A percentile compares a stretch with the other conserved stretches of the same genome.
phyloP scores from a whole-genome alignment of 1,284 basidiomycete species.

The Naganishia albida region DNA sequence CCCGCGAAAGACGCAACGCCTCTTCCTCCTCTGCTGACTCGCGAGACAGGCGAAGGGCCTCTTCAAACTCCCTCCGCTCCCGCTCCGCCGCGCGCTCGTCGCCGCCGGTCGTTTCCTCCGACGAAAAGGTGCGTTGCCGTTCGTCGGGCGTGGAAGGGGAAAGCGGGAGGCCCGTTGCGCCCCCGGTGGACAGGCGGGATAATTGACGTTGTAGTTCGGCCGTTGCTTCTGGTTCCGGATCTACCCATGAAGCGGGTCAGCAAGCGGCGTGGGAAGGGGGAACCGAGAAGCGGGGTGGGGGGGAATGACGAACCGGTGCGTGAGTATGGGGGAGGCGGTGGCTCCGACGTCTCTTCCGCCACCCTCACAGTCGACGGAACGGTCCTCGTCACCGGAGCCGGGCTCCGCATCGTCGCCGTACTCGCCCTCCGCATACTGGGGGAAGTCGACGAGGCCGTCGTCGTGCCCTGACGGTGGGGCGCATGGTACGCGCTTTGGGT shows the following conservation, averaged over 20 bases:
- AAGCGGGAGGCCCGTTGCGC: background rate
- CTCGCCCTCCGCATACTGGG: background rate
- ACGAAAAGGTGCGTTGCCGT: no score
- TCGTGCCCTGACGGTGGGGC: background rate
- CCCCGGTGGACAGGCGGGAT: background rate
- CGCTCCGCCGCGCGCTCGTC: background rate
- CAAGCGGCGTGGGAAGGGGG: no score
- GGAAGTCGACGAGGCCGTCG: background rate
- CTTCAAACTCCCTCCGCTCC: constrained; percentile 29
- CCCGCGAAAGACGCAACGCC: constrained; percentile 14
- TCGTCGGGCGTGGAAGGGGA: background rate
- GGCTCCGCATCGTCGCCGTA: background rate
- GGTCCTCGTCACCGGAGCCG: background rate
- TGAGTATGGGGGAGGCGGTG: constrained; percentile 33
- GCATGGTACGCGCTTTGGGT: constrained; percentile 20
- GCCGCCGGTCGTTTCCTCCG: background rate
- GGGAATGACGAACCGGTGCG: background rate
- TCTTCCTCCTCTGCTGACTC: constrained; percentile 27
- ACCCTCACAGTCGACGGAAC: constrained; percentile 11
- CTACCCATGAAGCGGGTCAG: no score
- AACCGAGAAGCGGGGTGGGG: no score
- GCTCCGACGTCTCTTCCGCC: constrained; percentile 2
- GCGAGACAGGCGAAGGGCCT: constrained; percentile 20
- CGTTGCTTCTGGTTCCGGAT: constrained; percentile 34
- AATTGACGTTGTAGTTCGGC: constrained; percentile 23